These are phyloP conservation scores for Trichoderma koningii DNA, from an alignment of 2,329 filamentous ascomycete genomes.

Conservation along the genomic window DNA sequence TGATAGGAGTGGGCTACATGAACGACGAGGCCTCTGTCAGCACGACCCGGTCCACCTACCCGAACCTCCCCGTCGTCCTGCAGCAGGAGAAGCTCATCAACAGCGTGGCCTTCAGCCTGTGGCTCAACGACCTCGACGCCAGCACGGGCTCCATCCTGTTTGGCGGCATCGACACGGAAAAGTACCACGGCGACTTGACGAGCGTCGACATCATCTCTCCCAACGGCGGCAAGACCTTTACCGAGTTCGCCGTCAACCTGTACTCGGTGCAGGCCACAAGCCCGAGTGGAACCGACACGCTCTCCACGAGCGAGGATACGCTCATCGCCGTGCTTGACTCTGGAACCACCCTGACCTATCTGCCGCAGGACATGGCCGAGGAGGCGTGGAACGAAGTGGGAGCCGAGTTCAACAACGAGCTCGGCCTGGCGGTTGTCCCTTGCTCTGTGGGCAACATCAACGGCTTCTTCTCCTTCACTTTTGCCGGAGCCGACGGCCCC, in stretches of 20 bases:
- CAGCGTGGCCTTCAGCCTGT: constrained; percentile 70
- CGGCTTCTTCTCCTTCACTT: constrained; percentile 57
- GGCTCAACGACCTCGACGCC: constrained; percentile 61
- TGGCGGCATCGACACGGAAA: constrained; percentile 76
- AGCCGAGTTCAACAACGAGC: constrained; percentile 46
- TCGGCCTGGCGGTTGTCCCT: constrained; percentile 50
- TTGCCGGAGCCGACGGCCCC: constrained; percentile 52
- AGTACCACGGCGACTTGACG: constrained; percentile 66
- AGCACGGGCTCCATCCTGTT: constrained; percentile 73
- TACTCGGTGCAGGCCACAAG: constrained; percentile 53
- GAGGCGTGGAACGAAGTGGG: constrained; percentile 59
- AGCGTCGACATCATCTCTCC: constrained; percentile 58
- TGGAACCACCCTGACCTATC: constrained; percentile 70
- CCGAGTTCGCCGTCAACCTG: constrained; percentile 52
- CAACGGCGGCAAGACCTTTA: constrained; percentile 45
- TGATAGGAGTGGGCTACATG: constrained; percentile 63
- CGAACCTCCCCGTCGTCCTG: constrained; percentile 67
- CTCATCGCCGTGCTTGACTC: constrained; percentile 71
- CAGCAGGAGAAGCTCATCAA: constrained; percentile 64
- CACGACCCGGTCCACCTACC: constrained; percentile 44
- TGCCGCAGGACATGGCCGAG: constrained; percentile 62
- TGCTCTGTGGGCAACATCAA: constrained; percentile 50
- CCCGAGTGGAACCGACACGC: constrained; percentile 50
- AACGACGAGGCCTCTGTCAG: constrained; percentile 51
- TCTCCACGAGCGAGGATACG: constrained; percentile 48